Evolutionary conservation across 1,284 basidiomycete genomes (phyloP).

Genomic region (Fomitopsis pinicola): DNA sequence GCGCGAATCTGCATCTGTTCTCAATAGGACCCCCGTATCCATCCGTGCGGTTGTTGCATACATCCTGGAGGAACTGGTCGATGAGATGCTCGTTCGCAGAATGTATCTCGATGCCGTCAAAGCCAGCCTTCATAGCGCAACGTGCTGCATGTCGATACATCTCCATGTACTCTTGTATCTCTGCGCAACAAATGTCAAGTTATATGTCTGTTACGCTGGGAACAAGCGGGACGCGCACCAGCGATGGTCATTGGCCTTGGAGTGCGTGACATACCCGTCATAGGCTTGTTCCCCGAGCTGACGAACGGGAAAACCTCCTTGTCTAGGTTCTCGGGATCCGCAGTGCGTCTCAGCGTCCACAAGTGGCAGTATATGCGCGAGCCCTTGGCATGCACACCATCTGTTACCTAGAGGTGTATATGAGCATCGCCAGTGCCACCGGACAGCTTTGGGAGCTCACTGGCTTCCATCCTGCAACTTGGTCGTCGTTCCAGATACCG

Average conservation of each 20-base stretch:
- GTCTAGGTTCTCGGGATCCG: constrained; percentile 25
- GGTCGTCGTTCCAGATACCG: constrained; percentile 40
- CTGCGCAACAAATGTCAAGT: constrained; percentile 10
- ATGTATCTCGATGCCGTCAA: constrained; percentile 38
- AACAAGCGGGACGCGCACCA: constrained; percentile 13
- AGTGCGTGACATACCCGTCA: constrained; percentile 26
- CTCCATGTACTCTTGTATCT: constrained; percentile 40
- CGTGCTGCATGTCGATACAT: constrained; percentile 34
- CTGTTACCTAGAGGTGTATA: constrained; percentile 18
- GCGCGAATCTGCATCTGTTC: constrained; percentile 47
- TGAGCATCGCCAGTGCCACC: not conserved
- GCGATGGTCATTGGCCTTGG: constrained; percentile 32
- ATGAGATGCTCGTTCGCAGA: constrained; percentile 35
- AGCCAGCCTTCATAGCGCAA: constrained; percentile 42
- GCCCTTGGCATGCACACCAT: constrained; percentile 28
- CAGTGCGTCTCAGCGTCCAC: constrained; percentile 42
- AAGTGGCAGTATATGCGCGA: constrained; percentile 43
- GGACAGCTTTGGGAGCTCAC: constrained; percentile 19
- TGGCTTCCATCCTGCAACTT: constrained; percentile 44
- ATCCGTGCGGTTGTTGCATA: constrained; percentile 52
- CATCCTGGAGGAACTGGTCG: constrained; percentile 42
- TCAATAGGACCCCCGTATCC: constrained; percentile 55
- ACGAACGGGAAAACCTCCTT: constrained; percentile 22
- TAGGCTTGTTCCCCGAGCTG: constrained; percentile 36
- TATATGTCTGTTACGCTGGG: constrained; percentile 5